A percentile compares a stretch with the other conserved stretches of the same genome.
Conservation (phyloP, 352 stramenopile species). For the Pythium myriotylum region DNA sequence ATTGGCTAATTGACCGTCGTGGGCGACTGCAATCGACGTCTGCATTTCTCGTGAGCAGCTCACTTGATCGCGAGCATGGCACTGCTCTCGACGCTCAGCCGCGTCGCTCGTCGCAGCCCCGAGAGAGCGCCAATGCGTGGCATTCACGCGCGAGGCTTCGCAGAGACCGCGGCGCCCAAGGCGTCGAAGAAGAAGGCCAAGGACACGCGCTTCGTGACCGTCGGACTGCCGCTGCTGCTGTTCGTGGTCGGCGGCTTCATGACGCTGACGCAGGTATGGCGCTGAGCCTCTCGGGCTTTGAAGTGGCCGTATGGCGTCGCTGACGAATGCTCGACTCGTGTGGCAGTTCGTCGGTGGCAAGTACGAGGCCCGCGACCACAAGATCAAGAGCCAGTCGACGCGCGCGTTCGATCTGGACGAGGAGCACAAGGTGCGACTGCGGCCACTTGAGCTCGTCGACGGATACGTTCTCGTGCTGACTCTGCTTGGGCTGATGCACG, state of each 20-base stretch:
- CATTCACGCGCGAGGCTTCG: constrained; percentile 2
- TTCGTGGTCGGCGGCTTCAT: constrained; percentile 83
- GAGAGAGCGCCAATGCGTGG: background rate
- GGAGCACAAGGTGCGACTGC: constrained; percentile 72
- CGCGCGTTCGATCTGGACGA: constrained; percentile 84
- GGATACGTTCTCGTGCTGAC: too few relatives aligned
- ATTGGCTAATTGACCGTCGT: too few relatives aligned
- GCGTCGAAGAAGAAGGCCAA: constrained; percentile 54
- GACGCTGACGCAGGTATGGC: constrained; percentile 66
- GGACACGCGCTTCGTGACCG: constrained; percentile 61
- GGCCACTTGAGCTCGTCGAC: too few relatives aligned
- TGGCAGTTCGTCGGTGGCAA: constrained; percentile 83
- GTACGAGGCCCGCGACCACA: constrained; percentile 76
- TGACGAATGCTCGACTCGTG: constrained; percentile 7
- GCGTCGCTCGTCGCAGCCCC: background rate
- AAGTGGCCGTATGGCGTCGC: too few relatives aligned
- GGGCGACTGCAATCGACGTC: background rate
- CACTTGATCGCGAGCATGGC: background rate
- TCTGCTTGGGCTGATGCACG: too few relatives aligned
- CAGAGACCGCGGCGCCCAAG: constrained; percentile 2
- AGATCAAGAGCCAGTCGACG: constrained; percentile 84
- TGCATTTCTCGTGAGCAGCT: background rate
- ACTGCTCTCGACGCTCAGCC: background rate
- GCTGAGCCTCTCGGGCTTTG: background rate
- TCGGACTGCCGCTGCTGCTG: constrained; percentile 77